phyloP scores from a whole-genome alignment of 2,329 filamentous ascomycete species.

The Diaporthe capsici region DNA sequence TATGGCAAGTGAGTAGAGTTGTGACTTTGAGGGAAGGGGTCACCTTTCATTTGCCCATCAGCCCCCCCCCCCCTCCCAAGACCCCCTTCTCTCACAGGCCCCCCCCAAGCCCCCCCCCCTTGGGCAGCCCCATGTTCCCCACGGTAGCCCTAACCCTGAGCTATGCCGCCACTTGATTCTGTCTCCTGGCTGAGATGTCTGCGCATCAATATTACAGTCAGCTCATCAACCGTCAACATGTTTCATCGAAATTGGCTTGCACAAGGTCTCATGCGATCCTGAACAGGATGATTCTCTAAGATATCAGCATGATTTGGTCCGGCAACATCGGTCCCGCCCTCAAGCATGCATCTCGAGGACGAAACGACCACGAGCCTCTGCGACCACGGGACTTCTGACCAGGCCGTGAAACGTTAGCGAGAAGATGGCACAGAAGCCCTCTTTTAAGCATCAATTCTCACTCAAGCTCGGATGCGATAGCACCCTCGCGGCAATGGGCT shows the following conservation, averaged over 20 bases:
- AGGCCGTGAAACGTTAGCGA: background rate
- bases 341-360: background rate
- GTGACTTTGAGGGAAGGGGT: no score
- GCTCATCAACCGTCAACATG: background rate
- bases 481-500: background rate
- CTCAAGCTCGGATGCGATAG: no score
- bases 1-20: no score
- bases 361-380: no score
- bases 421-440: background rate
- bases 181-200: background rate
- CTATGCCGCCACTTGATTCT: background rate
- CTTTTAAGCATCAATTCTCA: no score
- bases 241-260: background rate
- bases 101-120: background rate
- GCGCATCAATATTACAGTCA: background rate
- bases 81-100: background rate
- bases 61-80: background rate
- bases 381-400: background rate
- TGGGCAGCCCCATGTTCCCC: no score
- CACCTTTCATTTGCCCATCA: no score
- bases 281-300: background rate
- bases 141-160: background rate
- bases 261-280: background rate
- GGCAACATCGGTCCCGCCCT: no score
- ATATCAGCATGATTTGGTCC: background rate